phyloP scores from a whole-genome alignment of 2,329 filamentous ascomycete species.

The Chaetomiaceae sp. region DNA sequence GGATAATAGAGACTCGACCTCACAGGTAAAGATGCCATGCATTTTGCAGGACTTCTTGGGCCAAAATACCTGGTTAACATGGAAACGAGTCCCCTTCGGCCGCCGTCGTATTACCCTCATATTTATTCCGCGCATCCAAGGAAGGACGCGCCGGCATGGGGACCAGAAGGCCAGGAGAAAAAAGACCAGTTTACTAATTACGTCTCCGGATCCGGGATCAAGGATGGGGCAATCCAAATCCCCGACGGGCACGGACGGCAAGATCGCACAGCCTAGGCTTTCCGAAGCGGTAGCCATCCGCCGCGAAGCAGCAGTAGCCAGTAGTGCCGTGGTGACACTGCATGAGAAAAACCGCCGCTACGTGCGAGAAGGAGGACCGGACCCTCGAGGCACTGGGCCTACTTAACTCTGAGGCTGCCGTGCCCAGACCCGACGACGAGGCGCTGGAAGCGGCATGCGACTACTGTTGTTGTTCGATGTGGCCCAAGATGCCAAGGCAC shows the following conservation, averaged over 20 bases:
- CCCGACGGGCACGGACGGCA: neutral
- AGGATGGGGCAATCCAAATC: neutral
- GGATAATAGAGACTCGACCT: too few species aligned
- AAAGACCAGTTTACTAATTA: neutral
- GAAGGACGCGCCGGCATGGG: neutral
- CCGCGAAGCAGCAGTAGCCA: neutral
- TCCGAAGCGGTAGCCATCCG: neutral
- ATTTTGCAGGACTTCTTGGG: neutral
- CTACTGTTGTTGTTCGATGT: too few species aligned
- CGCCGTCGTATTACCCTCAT: too few species aligned
- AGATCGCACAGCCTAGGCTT: neutral
- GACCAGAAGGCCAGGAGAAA: neutral
- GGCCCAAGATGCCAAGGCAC: too few species aligned
- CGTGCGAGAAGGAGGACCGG: conserved; percentile 1
- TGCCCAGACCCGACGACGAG: too few species aligned
- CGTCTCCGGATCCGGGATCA: neutral
- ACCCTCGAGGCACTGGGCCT: too few species aligned
- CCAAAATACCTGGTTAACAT: neutral
- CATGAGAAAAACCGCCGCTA: neutral
- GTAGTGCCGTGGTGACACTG: neutral
- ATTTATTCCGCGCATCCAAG: neutral
- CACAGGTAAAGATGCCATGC: too few species aligned
- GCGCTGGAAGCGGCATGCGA: too few species aligned
- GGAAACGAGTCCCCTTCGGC: too few species aligned
- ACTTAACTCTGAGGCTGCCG: too few species aligned